Percentiles rank a stretch among this genome's conserved stretches.
Conservation (phyloP, 305 asterid genomes). For the Fraxinus platypoda region DNA sequence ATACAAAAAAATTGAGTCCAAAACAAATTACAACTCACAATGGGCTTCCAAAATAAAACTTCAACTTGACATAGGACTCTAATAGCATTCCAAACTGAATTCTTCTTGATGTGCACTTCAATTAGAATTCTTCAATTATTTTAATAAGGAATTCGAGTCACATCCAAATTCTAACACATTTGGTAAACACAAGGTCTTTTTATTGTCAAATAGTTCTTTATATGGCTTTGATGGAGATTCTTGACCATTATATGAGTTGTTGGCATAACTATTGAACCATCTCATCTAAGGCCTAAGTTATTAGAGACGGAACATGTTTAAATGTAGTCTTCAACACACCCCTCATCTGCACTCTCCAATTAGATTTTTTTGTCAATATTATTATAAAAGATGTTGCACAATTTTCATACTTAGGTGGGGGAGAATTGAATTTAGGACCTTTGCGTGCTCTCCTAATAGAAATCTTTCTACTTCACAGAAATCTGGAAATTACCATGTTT, state of each 20-base stretch:
- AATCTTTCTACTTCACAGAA: slow-evolving; percentile 29
- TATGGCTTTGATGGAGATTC: not conserved
- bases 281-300: not conserved
- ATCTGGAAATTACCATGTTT: slow-evolving; percentile 56
- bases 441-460: not conserved
- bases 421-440: not conserved
- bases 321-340: not conserved
- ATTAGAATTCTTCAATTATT: too few relatives aligned
- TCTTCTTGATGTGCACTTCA: too few relatives aligned
- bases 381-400: not conserved
- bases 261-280: not conserved
- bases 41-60: too few relatives aligned
- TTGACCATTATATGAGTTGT: not conserved
- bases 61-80: too few relatives aligned
- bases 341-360: not conserved
- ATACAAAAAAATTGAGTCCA: too few relatives aligned
- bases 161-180: too few relatives aligned
- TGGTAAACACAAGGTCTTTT: not conserved
- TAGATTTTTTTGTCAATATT: not conserved
- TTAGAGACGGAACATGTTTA: not conserved
- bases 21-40: too few relatives aligned
- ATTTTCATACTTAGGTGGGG: not conserved
- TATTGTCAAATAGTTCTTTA: not conserved
- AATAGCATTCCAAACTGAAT: too few relatives aligned
- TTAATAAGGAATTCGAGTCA: too few relatives aligned